Evolutionary conservation across 805 yeast species (phyloP).

Genomic region (Candida railenensis): DNA sequence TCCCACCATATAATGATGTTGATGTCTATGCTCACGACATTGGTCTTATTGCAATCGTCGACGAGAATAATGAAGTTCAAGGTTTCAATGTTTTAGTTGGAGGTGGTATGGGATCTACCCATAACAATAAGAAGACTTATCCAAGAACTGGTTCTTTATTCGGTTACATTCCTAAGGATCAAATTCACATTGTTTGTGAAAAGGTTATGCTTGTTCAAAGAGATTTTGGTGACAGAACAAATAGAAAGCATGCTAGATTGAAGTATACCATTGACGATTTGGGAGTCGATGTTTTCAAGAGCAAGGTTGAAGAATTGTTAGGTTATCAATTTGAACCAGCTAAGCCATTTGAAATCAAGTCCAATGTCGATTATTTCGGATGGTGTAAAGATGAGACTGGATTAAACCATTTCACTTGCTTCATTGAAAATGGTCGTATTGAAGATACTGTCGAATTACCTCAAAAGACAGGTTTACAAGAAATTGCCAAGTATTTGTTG

Average conservation of each 20-base stretch:
- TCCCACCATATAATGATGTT: conserved; percentile 95
- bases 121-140: conserved; percentile 93
- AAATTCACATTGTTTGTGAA: conserved; percentile 79
- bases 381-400: conserved; percentile 89
- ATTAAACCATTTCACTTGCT: conserved; percentile 85
- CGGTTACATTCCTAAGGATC: conserved; percentile 70
- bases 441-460: conserved; percentile 90
- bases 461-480: conserved; percentile 82
- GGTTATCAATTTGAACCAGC: conserved; percentile 75
- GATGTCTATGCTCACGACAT: conserved; percentile 96
- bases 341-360: conserved; percentile 71
- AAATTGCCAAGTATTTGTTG: conserved; percentile 69
- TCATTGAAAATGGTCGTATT: conserved; percentile 94
- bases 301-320: conserved; percentile 78
- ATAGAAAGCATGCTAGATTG: conserved; percentile 96
- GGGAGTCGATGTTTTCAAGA: conserved; percentile 82
- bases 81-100: conserved; percentile 93
- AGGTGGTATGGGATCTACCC: conserved; percentile 99
- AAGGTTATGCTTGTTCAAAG: conserved; percentile 92
- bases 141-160: conserved; percentile 91
- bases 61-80: conserved; percentile 55
- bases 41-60: conserved; percentile 85
- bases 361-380: conserved; percentile 89
- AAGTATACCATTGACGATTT: conserved; percentile 94
- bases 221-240: conserved; percentile 90